phyloP scores from a whole-genome alignment of 2,329 filamentous ascomycete species.

The Septoria linicola region DNA sequence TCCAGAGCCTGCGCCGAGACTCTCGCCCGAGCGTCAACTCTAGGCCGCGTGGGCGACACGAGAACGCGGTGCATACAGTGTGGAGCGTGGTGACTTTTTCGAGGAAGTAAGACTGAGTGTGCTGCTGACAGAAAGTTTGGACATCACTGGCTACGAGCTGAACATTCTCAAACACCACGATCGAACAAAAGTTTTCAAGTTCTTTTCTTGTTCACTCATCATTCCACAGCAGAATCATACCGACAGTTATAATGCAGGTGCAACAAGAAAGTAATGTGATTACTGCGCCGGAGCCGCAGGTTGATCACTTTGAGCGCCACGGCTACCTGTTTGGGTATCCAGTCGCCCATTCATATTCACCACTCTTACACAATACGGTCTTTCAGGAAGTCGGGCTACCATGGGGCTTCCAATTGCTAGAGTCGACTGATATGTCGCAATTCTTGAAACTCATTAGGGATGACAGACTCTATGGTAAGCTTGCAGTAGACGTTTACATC shows the following conservation, averaged over 20 bases:
- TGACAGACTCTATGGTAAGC: slow-evolving; percentile 61
- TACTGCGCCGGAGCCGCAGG: slow-evolving; percentile 28
- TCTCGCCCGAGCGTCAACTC: not conserved
- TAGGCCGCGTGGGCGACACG: not conserved
- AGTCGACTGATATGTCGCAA: slow-evolving; percentile 46
- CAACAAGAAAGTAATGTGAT: slow-evolving; percentile 24
- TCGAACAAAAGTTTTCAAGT: not conserved
- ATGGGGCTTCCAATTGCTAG: slow-evolving; percentile 54
- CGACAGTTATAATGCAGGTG: slow-evolving; percentile 11
- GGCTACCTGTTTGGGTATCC: slow-evolving; percentile 59
- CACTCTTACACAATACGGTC: slow-evolving; percentile 55
- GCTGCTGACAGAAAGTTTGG: not conserved
- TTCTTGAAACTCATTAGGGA: slow-evolving; percentile 53
- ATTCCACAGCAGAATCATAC: no score
- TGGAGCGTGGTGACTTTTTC: not conserved
- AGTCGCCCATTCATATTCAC: slow-evolving; percentile 58
- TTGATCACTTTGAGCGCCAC: slow-evolving; percentile 47
- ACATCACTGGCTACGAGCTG: not conserved
- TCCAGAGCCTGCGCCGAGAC: not conserved
- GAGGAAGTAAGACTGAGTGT: not conserved
- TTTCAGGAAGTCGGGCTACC: slow-evolving; percentile 52
- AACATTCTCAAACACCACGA: not conserved
- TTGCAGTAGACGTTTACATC: not conserved
- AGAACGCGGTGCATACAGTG: not conserved
- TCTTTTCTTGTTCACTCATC: no score